Base-by-base conservation (phyloP, 2,329 filamentous ascomycete genomes). In the Scytalidium lignicola region DNA sequence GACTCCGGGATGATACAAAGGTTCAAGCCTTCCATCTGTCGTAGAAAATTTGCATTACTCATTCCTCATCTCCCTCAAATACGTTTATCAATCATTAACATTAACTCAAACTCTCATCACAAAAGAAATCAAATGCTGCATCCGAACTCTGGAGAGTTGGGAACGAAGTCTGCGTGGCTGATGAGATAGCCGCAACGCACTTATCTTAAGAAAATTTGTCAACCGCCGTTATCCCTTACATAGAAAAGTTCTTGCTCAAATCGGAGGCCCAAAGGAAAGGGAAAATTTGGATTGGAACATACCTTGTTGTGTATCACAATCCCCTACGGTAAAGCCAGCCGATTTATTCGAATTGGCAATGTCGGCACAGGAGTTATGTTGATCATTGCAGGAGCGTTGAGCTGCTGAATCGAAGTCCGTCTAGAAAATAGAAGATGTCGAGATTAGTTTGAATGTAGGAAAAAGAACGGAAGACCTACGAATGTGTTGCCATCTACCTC, bases 291-390 rank as follows among this genome's bases (percentile, higher is more conserved):
- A 28, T n/a, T 2, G 37, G 29, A 4, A 53, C 51, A 40, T 43
- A 54, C 51, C 47, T 37, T 55, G 42, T 44, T 58, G 54, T n/a
- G 48, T 43, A 28, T 53, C 50, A 47, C 56, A 56, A 13, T 55
- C 23, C 8, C 15, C 40, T 6, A 53, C 49, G n/a, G 48, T 52
- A 5, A 56, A 32, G 6, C 28, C 49, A 44, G 21, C 42, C 15
- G 28, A 22, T 8, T 51, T 53, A 15, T 47, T 40, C 9, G 43
- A 51, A 37, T 57, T 57, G 10, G 53, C 51, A 15, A 53, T 19
- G 12, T 47, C 18, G 12, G 55, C 50, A 45, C 56, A 58, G 9
- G 48, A 42, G 41, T 55, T 58, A 19, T 55, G 43, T 41, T 58
- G 56, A 22, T 51, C 53, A 29, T 50, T 48, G 19, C 56, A 58